Evolutionary conservation across 208 protist species (phyloP).

Genomic region (Acanthamoeba comandoni): DNA sequence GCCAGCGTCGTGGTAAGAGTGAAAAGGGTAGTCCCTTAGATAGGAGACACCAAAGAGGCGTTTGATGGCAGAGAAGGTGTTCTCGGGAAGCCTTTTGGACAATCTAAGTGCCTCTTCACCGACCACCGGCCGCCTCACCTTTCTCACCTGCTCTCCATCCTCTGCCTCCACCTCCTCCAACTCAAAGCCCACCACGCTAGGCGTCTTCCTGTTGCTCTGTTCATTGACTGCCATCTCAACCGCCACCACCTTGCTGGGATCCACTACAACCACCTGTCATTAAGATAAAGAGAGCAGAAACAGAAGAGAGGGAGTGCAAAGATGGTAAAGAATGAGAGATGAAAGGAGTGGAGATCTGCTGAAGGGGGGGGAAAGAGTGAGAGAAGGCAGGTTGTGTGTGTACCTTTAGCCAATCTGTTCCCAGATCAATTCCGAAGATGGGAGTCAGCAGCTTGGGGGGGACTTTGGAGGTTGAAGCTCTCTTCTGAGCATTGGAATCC

Average conservation of each 20-base stretch:
- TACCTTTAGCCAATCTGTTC: too few relatives aligned
- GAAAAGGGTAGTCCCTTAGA: too few relatives aligned
- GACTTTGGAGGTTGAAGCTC: too few relatives aligned
- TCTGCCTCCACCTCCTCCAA: not conserved
- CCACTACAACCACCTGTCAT: constrained; percentile 4
- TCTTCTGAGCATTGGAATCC: too few relatives aligned
- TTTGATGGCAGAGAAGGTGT: not conserved
- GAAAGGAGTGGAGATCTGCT: not conserved
- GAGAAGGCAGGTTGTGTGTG: too few relatives aligned
- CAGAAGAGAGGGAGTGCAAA: not conserved
- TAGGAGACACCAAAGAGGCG: not conserved
- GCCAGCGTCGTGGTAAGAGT: too few relatives aligned
- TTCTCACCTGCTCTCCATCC: too few relatives aligned
- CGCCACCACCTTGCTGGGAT: not conserved
- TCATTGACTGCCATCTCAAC: constrained; percentile 31
- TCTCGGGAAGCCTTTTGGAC: not conserved
- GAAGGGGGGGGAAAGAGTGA: too few relatives aligned
- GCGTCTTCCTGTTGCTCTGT: constrained; percentile 41
- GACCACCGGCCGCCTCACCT: not conserved
- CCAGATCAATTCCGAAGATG: too few relatives aligned
- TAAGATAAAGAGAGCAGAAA: constrained; percentile 19
- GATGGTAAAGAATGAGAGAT: not conserved
- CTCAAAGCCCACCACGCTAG: constrained; percentile 28
- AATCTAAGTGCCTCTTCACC: not conserved
- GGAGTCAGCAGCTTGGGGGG: too few relatives aligned